Conservation (phyloP, 768 basidiomycete species). For the Russula abietina region DNA sequence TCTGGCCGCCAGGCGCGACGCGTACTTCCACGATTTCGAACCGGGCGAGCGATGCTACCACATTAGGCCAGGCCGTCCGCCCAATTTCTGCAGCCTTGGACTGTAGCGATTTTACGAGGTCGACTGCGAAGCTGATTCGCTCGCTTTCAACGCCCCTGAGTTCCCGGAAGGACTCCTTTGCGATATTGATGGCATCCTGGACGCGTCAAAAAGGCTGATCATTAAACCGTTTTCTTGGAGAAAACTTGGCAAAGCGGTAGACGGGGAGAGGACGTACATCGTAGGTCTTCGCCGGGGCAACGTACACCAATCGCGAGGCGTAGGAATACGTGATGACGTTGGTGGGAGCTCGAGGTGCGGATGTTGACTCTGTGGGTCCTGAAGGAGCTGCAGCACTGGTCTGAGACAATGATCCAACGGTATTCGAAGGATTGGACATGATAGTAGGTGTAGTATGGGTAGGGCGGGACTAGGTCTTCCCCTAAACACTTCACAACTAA, state of each 20-base stretch:
- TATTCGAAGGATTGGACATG: too few relatives aligned
- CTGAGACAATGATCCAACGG: too few relatives aligned
- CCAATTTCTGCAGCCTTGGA: slow-evolving; percentile 26
- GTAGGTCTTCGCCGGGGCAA: slow-evolving; percentile 26
- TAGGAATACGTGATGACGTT: slow-evolving; percentile 30
- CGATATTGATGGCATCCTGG: slow-evolving; percentile 27
- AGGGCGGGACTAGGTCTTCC: too few relatives aligned
- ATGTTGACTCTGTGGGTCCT: background rate
- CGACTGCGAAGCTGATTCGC: slow-evolving; percentile 26
- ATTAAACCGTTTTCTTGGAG: too few relatives aligned
- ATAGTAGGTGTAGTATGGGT: too few relatives aligned
- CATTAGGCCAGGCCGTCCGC: slow-evolving; percentile 27
- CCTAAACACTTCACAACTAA: too few relatives aligned
- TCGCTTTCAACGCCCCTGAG: slow-evolving; percentile 23
- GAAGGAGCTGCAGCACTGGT: background rate
- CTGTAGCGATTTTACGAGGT: slow-evolving; percentile 13
- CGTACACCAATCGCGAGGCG: slow-evolving; percentile 29
- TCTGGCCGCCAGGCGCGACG: background rate
- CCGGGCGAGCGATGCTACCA: slow-evolving; percentile 23
- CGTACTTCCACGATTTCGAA: slow-evolving; percentile 27
- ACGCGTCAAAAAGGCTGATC: background rate
- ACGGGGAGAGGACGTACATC: slow-evolving; percentile 16
- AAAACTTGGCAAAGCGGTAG: too few relatives aligned
- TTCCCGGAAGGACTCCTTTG: slow-evolving; percentile 25
- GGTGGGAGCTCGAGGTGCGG: background rate